phyloP scores from a whole-genome alignment of 1,284 basidiomycete genomes.

The Tranzscheliella williamsii region DNA sequence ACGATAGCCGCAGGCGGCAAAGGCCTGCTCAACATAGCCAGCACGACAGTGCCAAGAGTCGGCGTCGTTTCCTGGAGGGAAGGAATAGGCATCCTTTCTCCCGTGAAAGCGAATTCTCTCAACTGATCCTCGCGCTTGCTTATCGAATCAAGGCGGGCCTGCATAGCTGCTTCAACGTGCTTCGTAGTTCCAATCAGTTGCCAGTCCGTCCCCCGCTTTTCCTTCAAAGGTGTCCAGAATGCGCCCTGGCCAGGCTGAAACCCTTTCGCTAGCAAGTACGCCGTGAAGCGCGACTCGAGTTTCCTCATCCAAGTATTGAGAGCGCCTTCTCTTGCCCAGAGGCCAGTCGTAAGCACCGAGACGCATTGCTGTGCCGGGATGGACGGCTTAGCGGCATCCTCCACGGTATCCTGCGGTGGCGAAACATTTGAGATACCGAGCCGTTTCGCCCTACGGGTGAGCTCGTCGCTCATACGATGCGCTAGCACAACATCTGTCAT shows the following conservation, averaged over 20 bases:
- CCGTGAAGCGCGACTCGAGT: constrained; percentile 43
- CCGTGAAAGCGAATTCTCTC: constrained; percentile 10
- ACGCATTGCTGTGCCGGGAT: constrained; percentile 30
- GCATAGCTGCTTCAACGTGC: too few species aligned
- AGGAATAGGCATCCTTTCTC: constrained; percentile 10
- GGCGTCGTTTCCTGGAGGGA: constrained; percentile 3
- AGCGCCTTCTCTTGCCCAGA: constrained; percentile 56
- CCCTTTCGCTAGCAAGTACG: constrained; percentile 19
- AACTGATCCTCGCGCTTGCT: not conserved
- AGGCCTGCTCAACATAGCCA: constrained; percentile 13
- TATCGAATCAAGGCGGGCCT: too few species aligned
- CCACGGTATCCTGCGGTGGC: constrained; percentile 2
- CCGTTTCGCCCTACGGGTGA: constrained; percentile 15
- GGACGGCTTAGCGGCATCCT: constrained; percentile 1
- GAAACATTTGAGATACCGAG: constrained; percentile 46
- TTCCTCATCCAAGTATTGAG: constrained; percentile 55
- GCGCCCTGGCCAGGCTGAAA: constrained; percentile 34
- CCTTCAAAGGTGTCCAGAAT: constrained; percentile 8
- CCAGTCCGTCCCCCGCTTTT: too few species aligned
- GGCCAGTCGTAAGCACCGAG: constrained; percentile 58
- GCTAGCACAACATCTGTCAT: constrained; percentile 89
- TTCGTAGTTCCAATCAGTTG: too few species aligned
- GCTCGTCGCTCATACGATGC: constrained; percentile 66
- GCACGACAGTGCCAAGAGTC: constrained; percentile 13
- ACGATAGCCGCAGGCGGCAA: constrained; percentile 8